Percentiles rank a stretch among this genome's conserved stretches.
These are phyloP conservation scores for Rubia peregrina DNA, from an alignment of 305 asterid species.

Conservation along the genomic window DNA sequence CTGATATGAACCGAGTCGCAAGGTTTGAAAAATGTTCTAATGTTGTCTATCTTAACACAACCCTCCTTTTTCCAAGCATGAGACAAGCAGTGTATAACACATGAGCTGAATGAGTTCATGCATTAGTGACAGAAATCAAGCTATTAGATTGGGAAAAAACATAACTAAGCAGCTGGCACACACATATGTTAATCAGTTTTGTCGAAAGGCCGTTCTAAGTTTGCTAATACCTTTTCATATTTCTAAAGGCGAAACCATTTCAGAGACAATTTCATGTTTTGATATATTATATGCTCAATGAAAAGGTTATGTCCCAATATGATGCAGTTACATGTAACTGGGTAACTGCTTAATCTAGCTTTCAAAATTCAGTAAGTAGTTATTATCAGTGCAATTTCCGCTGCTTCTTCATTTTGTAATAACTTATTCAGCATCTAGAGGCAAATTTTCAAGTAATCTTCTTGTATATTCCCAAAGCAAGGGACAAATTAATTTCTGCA, in stretches of 20 bases:
- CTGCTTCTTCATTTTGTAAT: background rate
- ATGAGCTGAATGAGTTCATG: background rate
- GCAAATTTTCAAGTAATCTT: background rate
- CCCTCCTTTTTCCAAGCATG: background rate
- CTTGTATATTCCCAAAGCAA: background rate
- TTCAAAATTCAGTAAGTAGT: background rate
- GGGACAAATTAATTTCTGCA: background rate
- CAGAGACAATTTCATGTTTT: background rate
- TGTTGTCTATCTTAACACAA: background rate
- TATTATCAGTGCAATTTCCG: background rate
- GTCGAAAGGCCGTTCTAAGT: background rate
- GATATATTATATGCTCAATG: background rate
- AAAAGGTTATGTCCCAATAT: background rate
- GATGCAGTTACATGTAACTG: background rate
- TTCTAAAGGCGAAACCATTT: background rate
- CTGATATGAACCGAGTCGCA: background rate
- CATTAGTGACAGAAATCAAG: background rate
- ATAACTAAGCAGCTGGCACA: background rate
- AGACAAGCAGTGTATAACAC: background rate
- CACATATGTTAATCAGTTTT: background rate
- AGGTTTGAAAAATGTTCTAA: background rate
- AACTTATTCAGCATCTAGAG: background rate
- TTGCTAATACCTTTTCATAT: background rate
- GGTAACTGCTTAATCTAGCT: background rate
- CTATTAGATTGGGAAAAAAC: background rate